Conservation (phyloP, 1,284 basidiomycete genomes). For the Irpex rosettiformis region DNA sequence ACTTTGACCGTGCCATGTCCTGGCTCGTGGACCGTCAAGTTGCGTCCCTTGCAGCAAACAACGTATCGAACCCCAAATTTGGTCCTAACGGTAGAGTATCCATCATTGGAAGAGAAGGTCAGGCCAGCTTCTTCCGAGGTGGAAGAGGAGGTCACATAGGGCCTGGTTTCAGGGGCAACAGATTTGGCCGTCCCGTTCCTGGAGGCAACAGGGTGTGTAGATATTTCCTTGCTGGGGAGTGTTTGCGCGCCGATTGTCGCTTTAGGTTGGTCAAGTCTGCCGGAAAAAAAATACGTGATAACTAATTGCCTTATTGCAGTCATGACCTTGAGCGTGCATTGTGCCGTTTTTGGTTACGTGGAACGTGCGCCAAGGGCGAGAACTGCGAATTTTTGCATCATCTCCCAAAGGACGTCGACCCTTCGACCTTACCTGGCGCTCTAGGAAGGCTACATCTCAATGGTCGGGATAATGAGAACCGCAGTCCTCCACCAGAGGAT, state of each 20-base stretch:
- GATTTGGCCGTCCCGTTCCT: constrained; percentile 53
- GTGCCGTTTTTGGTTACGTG: constrained; percentile 97
- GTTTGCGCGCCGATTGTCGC: constrained; percentile 92
- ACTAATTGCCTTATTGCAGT: constrained; percentile 34
- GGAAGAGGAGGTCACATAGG: constrained; percentile 38
- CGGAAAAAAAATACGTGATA: not conserved
- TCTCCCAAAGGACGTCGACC: constrained; percentile 77
- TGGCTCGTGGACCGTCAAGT: constrained; percentile 80
- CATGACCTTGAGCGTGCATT: constrained; percentile 91
- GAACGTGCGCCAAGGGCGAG: constrained; percentile 93
- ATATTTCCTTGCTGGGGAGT: constrained; percentile 96
- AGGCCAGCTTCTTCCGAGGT: constrained; percentile 35
- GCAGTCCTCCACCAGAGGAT: constrained; percentile 66
- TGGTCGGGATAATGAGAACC: constrained; percentile 34
- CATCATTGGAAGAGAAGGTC: constrained; percentile 52
- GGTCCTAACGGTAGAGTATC: constrained; percentile 58
- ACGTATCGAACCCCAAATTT: not conserved
- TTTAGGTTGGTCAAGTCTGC: constrained; percentile 66
- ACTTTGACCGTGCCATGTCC: constrained; percentile 93
- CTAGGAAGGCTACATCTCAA: constrained; percentile 68
- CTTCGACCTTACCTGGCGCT: constrained; percentile 63
- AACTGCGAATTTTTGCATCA: constrained; percentile 89
- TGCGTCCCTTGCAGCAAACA: constrained; percentile 30
- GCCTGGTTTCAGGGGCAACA: constrained; percentile 42
- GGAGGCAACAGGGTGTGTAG: constrained; percentile 83